A percentile compares a stretch with the other conserved stretches of the same genome.
Evolutionary conservation across 2,329 filamentous ascomycete species (phyloP).

Genomic region (Microcera coccophila): DNA sequence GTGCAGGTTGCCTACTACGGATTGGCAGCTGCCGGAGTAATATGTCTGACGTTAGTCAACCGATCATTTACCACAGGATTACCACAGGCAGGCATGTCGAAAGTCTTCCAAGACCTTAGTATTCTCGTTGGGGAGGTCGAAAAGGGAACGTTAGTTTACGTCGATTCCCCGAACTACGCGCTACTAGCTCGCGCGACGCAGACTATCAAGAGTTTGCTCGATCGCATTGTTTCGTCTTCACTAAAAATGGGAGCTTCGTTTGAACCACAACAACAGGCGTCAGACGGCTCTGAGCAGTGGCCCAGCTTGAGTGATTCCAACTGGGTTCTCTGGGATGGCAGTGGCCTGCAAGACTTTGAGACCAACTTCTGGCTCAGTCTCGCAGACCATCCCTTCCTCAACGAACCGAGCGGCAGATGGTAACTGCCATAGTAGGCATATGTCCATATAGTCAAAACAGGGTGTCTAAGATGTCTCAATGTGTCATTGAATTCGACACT

Average conservation of each 20-base stretch:
- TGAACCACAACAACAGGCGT: not conserved
- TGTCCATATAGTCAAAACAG: no score
- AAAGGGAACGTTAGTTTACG: conserved; percentile 10
- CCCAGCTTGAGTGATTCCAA: conserved; percentile 8
- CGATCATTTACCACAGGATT: not conserved
- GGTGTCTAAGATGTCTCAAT: no score
- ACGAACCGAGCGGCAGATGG: no score
- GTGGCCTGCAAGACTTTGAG: no score
- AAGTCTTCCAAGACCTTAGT: conserved; percentile 14
- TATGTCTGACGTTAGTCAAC: conserved; percentile 11
- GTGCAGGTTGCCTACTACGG: conserved; percentile 13
- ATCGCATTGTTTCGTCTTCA: conserved; percentile 4
- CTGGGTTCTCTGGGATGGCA: no score
- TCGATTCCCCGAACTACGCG: conserved; percentile 16
- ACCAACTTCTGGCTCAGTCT: conserved; percentile 17
- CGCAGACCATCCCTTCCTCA: conserved; percentile 20
- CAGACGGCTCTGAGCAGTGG: conserved; percentile 4
- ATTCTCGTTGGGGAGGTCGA: conserved; percentile 12
- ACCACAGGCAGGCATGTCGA: conserved; percentile 6
- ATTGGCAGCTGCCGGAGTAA: conserved; percentile 12
- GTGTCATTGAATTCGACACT: no score
- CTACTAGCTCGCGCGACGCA: conserved; percentile 13
- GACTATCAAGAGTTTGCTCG: conserved; percentile 16
- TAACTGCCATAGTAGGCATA: no score
- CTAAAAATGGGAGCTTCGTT: not conserved